Conservation (phyloP, 495 filamentous ascomycete genomes). For the Parachaetomium inaequale region DNA sequence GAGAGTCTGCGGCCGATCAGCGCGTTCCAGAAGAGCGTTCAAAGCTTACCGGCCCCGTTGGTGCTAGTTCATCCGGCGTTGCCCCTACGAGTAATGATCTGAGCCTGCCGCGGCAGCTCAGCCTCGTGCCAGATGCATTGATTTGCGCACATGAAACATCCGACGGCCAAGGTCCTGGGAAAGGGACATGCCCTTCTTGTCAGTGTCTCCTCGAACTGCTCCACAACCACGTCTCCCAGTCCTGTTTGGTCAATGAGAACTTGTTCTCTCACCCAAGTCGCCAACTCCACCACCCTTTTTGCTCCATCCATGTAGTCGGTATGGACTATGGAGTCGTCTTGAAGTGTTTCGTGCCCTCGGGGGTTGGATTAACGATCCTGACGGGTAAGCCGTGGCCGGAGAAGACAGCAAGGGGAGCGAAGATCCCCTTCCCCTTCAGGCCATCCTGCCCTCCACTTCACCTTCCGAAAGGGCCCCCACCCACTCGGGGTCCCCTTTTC, state of each 20-base stretch:
- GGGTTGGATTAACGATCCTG: neutral
- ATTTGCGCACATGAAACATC: conserved; percentile 18
- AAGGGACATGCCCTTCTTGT: neutral
- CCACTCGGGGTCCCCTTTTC: neutral
- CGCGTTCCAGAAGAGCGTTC: conserved; percentile 9
- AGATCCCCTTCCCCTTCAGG: conserved; percentile 23
- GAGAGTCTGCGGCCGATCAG: conserved; percentile 7
- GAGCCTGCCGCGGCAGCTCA: conserved; percentile 11
- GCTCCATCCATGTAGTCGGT: neutral
- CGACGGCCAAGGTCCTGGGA: neutral
- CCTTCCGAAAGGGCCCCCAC: conserved; percentile 1
- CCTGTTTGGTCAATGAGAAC: neutral
- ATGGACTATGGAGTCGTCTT: neutral
- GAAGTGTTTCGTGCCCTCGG: neutral
- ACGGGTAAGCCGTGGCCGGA: conserved; percentile 3
- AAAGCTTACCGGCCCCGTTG: conserved; percentile 2
- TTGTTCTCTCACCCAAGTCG: neutral
- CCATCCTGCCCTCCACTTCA: neutral
- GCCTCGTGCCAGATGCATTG: conserved; percentile 12
- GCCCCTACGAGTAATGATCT: conserved; percentile 26
- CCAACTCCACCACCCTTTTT: neutral
- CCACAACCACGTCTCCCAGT: neutral
- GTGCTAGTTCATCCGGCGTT: conserved; percentile 18
- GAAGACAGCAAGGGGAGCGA: conserved; percentile 6
- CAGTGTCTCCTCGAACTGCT: neutral